Evolutionary conservation across 768 basidiomycete species (phyloP), one percentile per base, ranked within the genome.

Genomic region (Rhizopogon salebrosus): DNA sequence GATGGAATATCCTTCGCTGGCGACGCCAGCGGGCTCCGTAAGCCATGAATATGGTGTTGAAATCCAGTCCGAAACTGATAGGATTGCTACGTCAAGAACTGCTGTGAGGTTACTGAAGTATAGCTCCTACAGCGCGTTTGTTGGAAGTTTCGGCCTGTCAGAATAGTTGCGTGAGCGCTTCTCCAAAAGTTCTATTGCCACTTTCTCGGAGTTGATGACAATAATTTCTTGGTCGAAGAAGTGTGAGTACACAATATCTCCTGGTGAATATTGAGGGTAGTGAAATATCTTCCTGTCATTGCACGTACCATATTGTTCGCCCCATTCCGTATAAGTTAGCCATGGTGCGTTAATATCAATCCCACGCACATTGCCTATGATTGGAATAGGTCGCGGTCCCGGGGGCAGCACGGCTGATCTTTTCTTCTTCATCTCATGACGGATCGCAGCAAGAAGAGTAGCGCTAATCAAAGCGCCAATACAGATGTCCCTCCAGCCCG

Each of bases 1-100:
- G 69, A 38, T 75, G 72, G 34, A 67, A 66, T 4, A 72, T 53
- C 34, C 66, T 62, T 52, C 73, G 57, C 35, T 73, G 68, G 23
- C 43, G 39, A 13, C 70, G 65, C 75, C 73, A 75, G 48, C 61
- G 60, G 14, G 64, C 60, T 9, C 72, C 72, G 52, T 75, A 73
- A n/a, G 41, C 59, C 59, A 71, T 64, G 11, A 72, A 43, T 11
- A 59, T 64, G 1, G 65, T 62, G 42, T 67, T 64, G 54, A 71
- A 72, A 62, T 62, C 67, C 49, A 74, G 1, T 55, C 69, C 67
- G 61, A 69, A 49, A 53, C 64, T 64, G 38, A 6, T 38, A 27
- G n/a, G 4, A 31, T 9, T 0, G 0, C 2, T 23, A 14, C 37
- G 52, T 36, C 41, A 63, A 31, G 14, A 43, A 34, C 1, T 27